phyloP scores from a whole-genome alignment of 2,329 filamentous ascomycete species.

The Penicillium sp. region DNA sequence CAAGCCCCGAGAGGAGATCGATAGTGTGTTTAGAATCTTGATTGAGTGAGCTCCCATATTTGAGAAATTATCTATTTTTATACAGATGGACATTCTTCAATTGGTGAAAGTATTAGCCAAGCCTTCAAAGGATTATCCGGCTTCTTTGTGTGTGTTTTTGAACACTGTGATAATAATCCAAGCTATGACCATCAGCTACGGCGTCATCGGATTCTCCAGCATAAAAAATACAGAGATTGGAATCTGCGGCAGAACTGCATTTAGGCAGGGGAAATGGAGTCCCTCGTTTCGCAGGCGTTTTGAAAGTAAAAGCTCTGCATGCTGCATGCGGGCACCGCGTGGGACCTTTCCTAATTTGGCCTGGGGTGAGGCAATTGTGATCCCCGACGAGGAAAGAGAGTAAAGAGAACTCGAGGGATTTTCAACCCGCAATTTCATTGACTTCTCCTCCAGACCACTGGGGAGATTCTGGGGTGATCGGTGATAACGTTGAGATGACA shows the following conservation, averaged over 20 bases:
- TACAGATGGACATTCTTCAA: not conserved
- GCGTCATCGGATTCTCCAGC: not conserved
- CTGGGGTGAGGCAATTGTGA: not conserved
- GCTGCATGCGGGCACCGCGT: slow-evolving; percentile 17
- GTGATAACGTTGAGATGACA: slow-evolving; percentile 21
- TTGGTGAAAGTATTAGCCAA: no score
- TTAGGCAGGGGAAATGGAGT: slow-evolving; percentile 1
- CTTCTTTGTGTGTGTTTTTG: no score
- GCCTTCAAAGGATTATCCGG: no score
- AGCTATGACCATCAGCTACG: not conserved
- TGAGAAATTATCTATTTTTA: no score
- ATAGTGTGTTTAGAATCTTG: not conserved
- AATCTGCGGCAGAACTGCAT: not conserved
- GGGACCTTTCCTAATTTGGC: slow-evolving; percentile 6
- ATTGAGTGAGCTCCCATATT: not conserved
- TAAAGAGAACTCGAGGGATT: not conserved
- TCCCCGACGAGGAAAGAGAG: not conserved
- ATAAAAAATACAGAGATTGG: not conserved
- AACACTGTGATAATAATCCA: not conserved
- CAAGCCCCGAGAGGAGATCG: slow-evolving; percentile 1
- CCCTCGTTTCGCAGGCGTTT: slow-evolving; percentile 3
- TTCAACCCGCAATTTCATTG: slow-evolving; percentile 2
- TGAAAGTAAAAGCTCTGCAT: slow-evolving; percentile 16
- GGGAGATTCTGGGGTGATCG: slow-evolving; percentile 18
- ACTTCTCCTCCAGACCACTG: slow-evolving; percentile 13